phyloP scores from a whole-genome alignment of 805 yeast species.

The Yarrowia sp. region DNA sequence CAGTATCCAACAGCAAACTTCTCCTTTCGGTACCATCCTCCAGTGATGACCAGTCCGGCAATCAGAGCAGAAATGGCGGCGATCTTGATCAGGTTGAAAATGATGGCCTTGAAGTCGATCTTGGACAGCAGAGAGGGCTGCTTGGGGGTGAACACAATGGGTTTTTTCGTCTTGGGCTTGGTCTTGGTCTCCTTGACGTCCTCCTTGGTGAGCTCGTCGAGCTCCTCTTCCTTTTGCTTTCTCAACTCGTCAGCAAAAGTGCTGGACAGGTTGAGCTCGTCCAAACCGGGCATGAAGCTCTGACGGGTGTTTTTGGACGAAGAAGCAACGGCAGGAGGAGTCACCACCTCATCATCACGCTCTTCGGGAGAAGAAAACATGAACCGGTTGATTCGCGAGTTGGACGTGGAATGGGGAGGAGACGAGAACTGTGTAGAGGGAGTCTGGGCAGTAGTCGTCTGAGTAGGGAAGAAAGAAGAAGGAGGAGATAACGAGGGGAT shows the following conservation, averaged over 20 bases:
- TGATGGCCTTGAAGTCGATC: conserved; percentile 9
- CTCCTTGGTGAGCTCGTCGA: neutral
- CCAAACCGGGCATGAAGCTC: conserved; percentile 33
- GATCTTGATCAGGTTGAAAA: conserved; percentile 21
- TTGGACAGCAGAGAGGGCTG: neutral
- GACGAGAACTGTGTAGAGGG: conserved; percentile 6
- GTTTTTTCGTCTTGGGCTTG: conserved; percentile 22
- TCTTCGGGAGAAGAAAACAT: conserved; percentile 23
- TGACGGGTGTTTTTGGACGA: conserved; percentile 27
- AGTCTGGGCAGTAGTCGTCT: conserved; percentile 3
- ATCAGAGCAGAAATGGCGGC: conserved; percentile 33
- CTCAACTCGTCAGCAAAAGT: conserved; percentile 10
- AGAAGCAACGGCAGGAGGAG: neutral
- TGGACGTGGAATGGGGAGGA: conserved; percentile 20
- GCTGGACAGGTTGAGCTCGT: conserved; percentile 27
- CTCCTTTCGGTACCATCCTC: conserved; percentile 65
- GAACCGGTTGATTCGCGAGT: conserved; percentile 23
- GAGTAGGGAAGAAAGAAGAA: neutral
- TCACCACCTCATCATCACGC: conserved; percentile 3
- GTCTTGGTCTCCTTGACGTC: neutral
- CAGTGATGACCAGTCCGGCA: conserved; percentile 43
- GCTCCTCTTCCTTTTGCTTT: conserved; percentile 21
- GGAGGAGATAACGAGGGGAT: conserved; percentile 25
- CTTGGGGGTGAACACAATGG: conserved; percentile 21
- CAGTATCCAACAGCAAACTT: conserved; percentile 68